Evolutionary conservation across 371 early-diverging fungal genomes (phyloP), one percentile per base, ranked within the genome.

Genomic region (Mortierella sp.): DNA sequence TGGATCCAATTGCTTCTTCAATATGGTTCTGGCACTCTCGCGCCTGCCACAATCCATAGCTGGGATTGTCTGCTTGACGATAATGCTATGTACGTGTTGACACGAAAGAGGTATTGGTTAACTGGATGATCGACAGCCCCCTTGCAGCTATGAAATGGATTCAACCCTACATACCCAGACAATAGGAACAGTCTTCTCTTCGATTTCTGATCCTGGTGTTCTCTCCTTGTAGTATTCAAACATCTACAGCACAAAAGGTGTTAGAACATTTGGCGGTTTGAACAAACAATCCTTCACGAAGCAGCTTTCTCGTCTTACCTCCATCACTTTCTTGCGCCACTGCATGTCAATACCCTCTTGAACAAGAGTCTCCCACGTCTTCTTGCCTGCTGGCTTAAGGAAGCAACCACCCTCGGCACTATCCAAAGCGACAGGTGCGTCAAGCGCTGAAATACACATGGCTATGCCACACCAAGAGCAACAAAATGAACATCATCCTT

Each of bases 21-120:
- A 97, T 87, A 68, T 96, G 95, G 76, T 94, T 95, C 74, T 92
- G 91, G 72, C 94, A 95, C 73, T 95, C 95, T 50, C 92, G 90
- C 26, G 94, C 93, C 78, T 94, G 94, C 94, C 95, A 95, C 50
- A 88, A 79, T 27, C 89, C 88, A 68, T 86, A 93, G 51, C 76
- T 82, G 9, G 83, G 83, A 63, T 87, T 83, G 61, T 94, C 93
- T 10, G 93, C 90, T 27, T 81, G 82, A 26, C 91, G 86, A 78
- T 87, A 95, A 66, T 95, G 93, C 72, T 66, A 30, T 5, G 7
- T 39, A 21, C n/a, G n/a, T n/a, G n/a, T n/a, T n/a, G n/a, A n/a
- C n/a, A n/a, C n/a, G 8, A 19, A 24, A 30, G 13, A 12, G 21
- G 24, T 2, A n/a, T 41, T 14, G 27, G 1, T 39, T 14, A 39